phyloP scores from a whole-genome alignment of 306 rosid species.

The Prunus campanulata region DNA sequence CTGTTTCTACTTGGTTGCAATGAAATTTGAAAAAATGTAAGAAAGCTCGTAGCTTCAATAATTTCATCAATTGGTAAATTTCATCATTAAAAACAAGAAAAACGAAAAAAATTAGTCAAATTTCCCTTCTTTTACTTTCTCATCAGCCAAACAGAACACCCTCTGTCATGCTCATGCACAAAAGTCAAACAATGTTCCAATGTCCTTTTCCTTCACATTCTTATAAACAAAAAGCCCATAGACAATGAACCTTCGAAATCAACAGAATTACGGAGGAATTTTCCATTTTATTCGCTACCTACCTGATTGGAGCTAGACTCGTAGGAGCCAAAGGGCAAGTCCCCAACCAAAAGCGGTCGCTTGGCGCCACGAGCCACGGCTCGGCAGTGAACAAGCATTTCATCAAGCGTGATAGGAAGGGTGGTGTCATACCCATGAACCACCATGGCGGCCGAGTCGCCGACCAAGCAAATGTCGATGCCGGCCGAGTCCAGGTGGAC shows the following conservation, averaged over 20 bases:
- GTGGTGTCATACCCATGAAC: constrained; percentile 93
- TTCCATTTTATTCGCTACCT: background rate
- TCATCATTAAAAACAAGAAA: background rate
- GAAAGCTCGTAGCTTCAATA: background rate
- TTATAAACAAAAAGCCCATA: background rate
- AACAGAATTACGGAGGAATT: background rate
- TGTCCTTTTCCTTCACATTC: background rate
- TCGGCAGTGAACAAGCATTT: constrained; percentile 82
- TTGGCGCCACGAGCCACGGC: constrained; percentile 84
- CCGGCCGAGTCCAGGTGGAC: constrained; percentile 70
- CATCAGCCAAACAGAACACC: constrained; percentile 14
- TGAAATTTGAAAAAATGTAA: background rate
- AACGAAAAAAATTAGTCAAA: background rate
- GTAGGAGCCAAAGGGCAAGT: constrained; percentile 79
- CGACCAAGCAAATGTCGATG: constrained; percentile 70
- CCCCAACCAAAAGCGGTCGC: constrained; percentile 78
- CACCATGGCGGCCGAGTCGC: constrained; percentile 93
- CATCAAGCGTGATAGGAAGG: constrained; percentile 60
- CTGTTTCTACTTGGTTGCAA: background rate
- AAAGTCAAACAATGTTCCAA: background rate
- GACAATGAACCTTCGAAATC: background rate
- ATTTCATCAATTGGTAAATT: background rate
- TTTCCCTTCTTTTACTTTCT: background rate
- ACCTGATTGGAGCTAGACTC: constrained; percentile 75
- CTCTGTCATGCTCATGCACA: background rate